Percentiles rank a stretch among this genome's conserved stretches.
These are phyloP conservation scores for Solanum infundibuliforme DNA, from an alignment of 257 asterid genomes.

Conservation along the genomic window DNA sequence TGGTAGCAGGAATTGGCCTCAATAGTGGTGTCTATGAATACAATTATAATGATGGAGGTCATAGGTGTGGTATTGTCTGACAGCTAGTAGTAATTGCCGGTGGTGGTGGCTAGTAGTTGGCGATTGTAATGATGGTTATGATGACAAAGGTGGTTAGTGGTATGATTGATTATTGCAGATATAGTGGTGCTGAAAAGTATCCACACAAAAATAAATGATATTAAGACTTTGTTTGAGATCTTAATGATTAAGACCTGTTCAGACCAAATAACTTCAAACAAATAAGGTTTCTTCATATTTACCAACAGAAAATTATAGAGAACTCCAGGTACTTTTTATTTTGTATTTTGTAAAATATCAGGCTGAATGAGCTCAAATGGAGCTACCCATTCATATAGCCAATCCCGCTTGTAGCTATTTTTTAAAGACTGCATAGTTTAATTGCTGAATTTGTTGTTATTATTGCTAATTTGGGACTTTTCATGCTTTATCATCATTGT, in stretches of 20 bases:
- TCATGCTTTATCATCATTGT: conserved; percentile 16
- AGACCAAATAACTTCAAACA: neutral
- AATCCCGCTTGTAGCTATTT: neutral
- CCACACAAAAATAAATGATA: neutral
- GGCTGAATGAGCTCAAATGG: neutral
- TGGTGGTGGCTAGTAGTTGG: neutral
- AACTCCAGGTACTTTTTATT: neutral
- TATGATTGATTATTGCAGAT: neutral
- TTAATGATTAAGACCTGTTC: neutral
- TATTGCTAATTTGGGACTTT: conserved; percentile 6
- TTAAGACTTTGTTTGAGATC: neutral
- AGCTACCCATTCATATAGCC: neutral
- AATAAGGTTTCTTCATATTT: neutral
- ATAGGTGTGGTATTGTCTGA: neutral
- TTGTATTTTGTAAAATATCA: neutral
- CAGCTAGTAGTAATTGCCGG: neutral
- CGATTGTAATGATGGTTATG: neutral
- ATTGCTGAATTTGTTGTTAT: neutral
- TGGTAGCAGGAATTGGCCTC: neutral
- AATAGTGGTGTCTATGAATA: neutral
- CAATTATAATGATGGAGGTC: neutral
- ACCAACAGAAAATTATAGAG: neutral
- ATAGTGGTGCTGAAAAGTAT: neutral
- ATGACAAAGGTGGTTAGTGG: neutral
- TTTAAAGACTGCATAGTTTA: neutral